phyloP scores from a whole-genome alignment of 257 asterid genomes.

The Knoxia roxburghii region DNA sequence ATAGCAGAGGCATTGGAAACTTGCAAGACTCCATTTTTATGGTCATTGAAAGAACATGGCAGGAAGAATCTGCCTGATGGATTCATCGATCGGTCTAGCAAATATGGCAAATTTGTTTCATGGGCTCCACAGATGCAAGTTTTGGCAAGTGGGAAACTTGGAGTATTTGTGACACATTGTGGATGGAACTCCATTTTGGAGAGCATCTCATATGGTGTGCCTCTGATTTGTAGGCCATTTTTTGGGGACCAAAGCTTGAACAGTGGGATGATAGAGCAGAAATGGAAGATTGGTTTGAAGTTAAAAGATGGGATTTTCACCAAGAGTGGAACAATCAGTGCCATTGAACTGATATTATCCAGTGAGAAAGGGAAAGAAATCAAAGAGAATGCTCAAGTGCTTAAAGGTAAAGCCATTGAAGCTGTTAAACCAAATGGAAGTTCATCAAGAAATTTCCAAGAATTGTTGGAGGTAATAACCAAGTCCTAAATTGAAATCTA shows the following conservation, averaged over 20 bases:
- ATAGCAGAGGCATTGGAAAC: conserved; percentile 11
- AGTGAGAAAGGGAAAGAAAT: conserved; percentile 6
- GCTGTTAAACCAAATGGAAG: conserved; percentile 13
- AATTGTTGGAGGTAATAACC: neutral
- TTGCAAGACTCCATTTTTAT: conserved; percentile 2
- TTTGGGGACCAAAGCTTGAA: conserved; percentile 63
- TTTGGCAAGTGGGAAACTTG: conserved; percentile 36
- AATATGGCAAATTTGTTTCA: conserved; percentile 11
- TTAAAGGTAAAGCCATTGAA: conserved; percentile 3
- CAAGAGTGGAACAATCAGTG: conserved; percentile 8
- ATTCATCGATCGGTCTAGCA: conserved; percentile 37
- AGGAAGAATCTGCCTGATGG: conserved; percentile 38
- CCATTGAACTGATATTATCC: conserved; percentile 2
- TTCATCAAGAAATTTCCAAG: conserved; percentile 4
- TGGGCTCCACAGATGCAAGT: conserved; percentile 68
- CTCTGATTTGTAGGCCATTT: conserved; percentile 66
- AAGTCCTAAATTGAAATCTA: neutral
- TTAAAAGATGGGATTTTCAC: conserved; percentile 7
- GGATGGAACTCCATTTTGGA: conserved; percentile 77
- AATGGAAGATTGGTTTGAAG: conserved; percentile 13
- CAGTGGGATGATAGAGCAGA: conserved; percentile 35
- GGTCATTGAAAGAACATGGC: conserved; percentile 13
- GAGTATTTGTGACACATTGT: conserved; percentile 61
- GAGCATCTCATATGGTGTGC: conserved; percentile 46
- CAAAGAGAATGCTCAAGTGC: conserved; percentile 4